Conservation (phyloP, 495 filamentous ascomycete species). For the Daldinia loculata region DNA sequence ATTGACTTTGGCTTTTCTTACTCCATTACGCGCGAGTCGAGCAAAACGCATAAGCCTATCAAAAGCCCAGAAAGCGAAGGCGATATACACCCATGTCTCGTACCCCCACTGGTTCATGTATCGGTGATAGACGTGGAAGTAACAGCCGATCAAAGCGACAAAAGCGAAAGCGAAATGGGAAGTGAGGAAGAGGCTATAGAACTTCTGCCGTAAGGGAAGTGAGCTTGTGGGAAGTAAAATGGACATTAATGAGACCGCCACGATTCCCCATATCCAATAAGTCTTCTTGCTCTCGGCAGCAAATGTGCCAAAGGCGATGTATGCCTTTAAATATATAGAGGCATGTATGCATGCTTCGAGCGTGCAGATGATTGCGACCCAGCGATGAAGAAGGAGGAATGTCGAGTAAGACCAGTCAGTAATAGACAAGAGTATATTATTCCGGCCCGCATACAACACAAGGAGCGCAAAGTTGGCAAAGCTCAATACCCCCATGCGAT, state of each 20-base stretch:
- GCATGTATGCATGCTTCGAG: conserved; percentile 60
- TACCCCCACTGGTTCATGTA: conserved; percentile 50
- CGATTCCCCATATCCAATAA: conserved; percentile 52
- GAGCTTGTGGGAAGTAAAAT: conserved; percentile 40
- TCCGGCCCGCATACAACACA: conserved; percentile 60
- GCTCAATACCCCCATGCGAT: conserved; percentile 58
- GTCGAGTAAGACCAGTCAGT: conserved; percentile 64
- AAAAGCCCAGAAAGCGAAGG: conserved; percentile 51
- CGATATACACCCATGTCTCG: conserved; percentile 53
- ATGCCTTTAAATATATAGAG: conserved; percentile 44
- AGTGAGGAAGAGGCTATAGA: conserved; percentile 46
- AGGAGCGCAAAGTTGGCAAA: conserved; percentile 60
- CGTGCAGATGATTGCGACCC: conserved; percentile 61
- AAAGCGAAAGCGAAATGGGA: conserved; percentile 38
- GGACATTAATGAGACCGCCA: conserved; percentile 39
- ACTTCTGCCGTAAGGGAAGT: conserved; percentile 26
- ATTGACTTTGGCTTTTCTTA: conserved; percentile 45
- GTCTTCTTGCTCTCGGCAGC: conserved; percentile 33
- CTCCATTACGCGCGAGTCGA: conserved; percentile 46
- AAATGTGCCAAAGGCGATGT: conserved; percentile 23
- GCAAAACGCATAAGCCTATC: conserved; percentile 49
- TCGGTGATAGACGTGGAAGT: conserved; percentile 44
- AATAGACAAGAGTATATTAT: conserved; percentile 62
- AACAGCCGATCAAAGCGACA: conserved; percentile 46
- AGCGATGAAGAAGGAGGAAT: conserved; percentile 62